Conservation (phyloP, 2,329 filamentous ascomycete genomes). For the Epichloe coenophiala region DNA sequence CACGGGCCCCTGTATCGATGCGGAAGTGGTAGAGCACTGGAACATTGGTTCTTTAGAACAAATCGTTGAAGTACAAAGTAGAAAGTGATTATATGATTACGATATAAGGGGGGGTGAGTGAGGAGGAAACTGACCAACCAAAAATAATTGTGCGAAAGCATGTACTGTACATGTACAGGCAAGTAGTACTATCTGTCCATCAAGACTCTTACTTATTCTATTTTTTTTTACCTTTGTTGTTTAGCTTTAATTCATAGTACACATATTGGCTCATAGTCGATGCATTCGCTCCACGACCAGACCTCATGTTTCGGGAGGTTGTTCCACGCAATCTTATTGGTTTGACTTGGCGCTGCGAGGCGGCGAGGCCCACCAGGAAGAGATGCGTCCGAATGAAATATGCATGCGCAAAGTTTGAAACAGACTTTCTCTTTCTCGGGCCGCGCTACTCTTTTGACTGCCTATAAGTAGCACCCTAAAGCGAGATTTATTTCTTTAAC, state of each 20-base stretch:
- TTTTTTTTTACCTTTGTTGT: background rate
- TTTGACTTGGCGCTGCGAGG: no score
- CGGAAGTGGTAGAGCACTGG: constrained; percentile 1
- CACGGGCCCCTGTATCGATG: background rate
- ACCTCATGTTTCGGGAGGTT: no score
- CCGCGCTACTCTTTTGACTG: no score
- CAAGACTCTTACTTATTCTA: background rate
- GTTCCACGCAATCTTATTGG: no score
- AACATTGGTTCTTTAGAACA: background rate
- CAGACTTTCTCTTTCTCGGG: no score
- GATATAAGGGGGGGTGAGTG: background rate
- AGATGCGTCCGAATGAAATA: no score
- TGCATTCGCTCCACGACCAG: no score
- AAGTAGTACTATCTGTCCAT: background rate
- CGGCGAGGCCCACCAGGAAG: no score
- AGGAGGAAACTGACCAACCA: background rate
- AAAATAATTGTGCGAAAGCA: background rate
- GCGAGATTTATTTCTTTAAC: no score
- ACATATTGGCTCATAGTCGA: no score
- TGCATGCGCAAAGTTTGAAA: no score
- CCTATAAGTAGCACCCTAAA: no score
- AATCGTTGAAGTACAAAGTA: background rate
- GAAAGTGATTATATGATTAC: background rate
- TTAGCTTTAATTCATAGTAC: background rate
- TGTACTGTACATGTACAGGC: constrained; percentile 1